Base-by-base conservation (phyloP, 306 rosid species). In the Begonia peltatifolia region DNA sequence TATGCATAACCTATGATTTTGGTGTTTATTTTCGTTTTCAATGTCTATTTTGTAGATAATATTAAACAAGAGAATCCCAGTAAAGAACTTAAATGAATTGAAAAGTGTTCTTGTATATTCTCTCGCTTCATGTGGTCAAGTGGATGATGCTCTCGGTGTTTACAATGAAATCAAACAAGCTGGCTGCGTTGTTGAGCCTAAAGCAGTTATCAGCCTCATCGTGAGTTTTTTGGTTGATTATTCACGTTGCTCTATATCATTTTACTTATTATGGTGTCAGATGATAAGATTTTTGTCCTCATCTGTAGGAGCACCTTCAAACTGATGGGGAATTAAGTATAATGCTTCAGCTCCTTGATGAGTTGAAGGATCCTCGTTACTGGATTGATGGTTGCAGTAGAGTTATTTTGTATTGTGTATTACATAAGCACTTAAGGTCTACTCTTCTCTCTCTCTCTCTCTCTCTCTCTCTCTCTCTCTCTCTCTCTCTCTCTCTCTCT, bases 321-420 rank as follows among this genome's bases (percentile, higher is more conserved):
- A 73, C 77, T 1, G 75, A 68, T 53, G 84, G 75, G 56, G 80
- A 68, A 41, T 59, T 83, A 67, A 73, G 73, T 64, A 81, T 55
- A 68, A 59, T 80, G 67, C 79, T 78, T 58, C 69, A 23, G 58
- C 79, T 89, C 25, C 84, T 82, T 25, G 70, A 68, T 49, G 82
- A 82, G 60, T 58, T 89, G 15, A 15, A 58, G 53, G 74, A 59
- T 70, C 60, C 67, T 48, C 55, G 65, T 55, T 63, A 74, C 71
- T 89, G 97, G 95, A 46, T 70, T 46, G 69, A 68, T 55, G 88
- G 78, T 63, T 89, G 97, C 70, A 57, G 74, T 66, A 80, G 83
- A 68, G 56, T 68, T 57, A 72, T 89, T 72, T 49, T 66, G 61
- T 74, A 73, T 55, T 89, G 89, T 60, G 68, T 89, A 64, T 62